Evolutionary conservation across 2,329 filamentous ascomycete species (phyloP).

Genomic region (Parastagonospora nodorum): DNA sequence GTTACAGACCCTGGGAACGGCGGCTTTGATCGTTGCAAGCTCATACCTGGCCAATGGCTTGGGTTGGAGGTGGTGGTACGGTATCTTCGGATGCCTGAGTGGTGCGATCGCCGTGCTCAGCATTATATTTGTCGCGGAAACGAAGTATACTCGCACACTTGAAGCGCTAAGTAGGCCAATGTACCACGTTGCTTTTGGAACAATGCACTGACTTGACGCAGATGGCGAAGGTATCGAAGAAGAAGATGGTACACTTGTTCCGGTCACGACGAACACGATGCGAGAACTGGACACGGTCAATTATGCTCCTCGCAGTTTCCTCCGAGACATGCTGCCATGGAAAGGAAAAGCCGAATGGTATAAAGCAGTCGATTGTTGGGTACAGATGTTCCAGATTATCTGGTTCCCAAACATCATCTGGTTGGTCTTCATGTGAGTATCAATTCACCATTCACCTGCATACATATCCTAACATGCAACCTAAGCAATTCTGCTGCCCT

Average conservation of each 20-base stretch:
- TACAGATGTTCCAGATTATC: constrained; percentile 15
- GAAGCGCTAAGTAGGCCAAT: constrained; percentile 12
- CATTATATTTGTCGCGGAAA: constrained; percentile 13
- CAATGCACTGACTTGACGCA: neutral
- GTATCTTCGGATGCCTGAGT: constrained; percentile 10
- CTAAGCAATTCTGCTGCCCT: constrained; percentile 10
- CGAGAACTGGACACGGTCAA: constrained; percentile 9
- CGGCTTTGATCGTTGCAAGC: constrained; percentile 11
- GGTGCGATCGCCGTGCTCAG: constrained; percentile 9
- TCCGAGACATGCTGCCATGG: constrained; percentile 14
- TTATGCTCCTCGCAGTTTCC: constrained; percentile 7
- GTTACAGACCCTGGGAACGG: constrained; percentile 13
- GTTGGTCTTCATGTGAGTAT: neutral
- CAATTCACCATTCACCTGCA: neutral
- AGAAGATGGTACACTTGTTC: constrained; percentile 10
- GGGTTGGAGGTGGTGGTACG: constrained; percentile 19
- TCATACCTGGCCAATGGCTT: constrained; percentile 12
- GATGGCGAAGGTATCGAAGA: constrained; percentile 12
- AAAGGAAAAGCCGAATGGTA: constrained; percentile 11
- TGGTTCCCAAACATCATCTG: constrained; percentile 18
- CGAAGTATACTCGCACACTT: constrained; percentile 11
- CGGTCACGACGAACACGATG: constrained; percentile 10
- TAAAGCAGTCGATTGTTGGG: constrained; percentile 13
- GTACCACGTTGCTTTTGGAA: neutral
- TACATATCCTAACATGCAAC: neutral